Base-by-base conservation (phyloP, 2,329 filamentous ascomycete genomes). In the Ilyonectria robusta region DNA sequence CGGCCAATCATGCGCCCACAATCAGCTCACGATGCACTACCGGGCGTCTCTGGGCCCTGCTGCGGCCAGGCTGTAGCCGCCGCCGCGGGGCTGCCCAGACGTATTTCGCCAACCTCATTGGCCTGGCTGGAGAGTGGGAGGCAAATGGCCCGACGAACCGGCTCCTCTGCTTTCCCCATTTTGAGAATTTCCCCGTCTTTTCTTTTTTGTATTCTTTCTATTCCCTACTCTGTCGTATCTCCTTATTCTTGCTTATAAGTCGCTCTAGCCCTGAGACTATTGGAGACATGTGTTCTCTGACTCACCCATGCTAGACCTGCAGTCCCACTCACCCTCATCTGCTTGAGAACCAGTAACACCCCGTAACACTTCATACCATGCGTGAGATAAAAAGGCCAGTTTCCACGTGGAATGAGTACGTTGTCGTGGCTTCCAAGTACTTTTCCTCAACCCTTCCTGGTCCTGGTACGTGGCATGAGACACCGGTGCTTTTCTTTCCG, bases 61-160 rank as follows among this genome's bases (percentile, higher is more conserved):
- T 53, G 54, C 15, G 17, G 46, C 51, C 62, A 60, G 62, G 50
- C 51, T 65, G 46, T 65, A 65, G 35, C 57, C 62, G 62, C 62
- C 51, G 62, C 6, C 62, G 62, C 57, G 62, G 62, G 62, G 62
- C 62, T 11, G 62, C 51, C 37, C 42, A 35, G 26, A 19, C 29
- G 23, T 13, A 11, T 42, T 50, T 47, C 51, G 35, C 29, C 33
- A 21, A 47, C 37, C 57, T 19, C 44, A 65, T 65, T 65, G 62
- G 62, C 21, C 26, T 23, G 46, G n/a, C 23, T 23, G 33, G 42
- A 60, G 23, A 21, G 13, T 19, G 44, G 31, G 44, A 63, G 46
- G 60, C 54, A 63, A 54, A 51, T 57, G 29, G 13, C 57, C 42
- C 44, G 17, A n/a, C 48, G 26, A 51, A 33, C 26, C 21, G 46